Base-by-base conservation (phyloP, 257 asterid species). In the Jacaranda copaia region DNA sequence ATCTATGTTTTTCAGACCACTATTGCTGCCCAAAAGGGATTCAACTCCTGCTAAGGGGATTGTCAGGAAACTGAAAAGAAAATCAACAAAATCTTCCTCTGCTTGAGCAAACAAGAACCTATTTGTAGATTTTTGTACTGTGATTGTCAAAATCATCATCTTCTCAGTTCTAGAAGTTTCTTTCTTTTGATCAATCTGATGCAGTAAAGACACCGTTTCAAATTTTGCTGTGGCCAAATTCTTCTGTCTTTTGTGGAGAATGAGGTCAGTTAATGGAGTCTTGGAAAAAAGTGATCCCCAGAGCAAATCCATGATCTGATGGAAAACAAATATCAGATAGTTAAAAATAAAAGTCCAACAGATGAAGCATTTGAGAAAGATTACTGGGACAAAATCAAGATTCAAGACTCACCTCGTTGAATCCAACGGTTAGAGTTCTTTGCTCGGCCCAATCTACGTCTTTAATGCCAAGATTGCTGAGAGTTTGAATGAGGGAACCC, bases 61-160 rank as follows among this genome's bases (percentile, higher is more conserved):
- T 4, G 56, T 35, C 0, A 74, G 81, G 42, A 81, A 43, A 19
- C 77, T 70, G 20, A 77, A 81, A 0, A 80, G 79, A 3, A 77
- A 71, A 2, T 75, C 68, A 0, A 74, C 46, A 16, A 84, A 84
- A 19, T 81, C 81, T 0, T 55, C 81, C 8, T 58, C 61, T 0
- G 79, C 77, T 36, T 59, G 73, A n/a, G 52, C 83, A 51, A 77
- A 74, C 64, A 84, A n/a, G 4, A 81, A 9, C 25, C 70, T 77
- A 0, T 71, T 49, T 0, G 68, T 77, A 0, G 85, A 81, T 59
- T 78, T 81, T 5, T 64, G 81, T n/a, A 81, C 9, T 8, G 62
- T n/a, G 8, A 20, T 68, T 38, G 45, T 77, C 35, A 84, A 12
- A 0, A 10, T 6, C 5, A 74, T 55, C 64, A 61, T 61, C 79